Base-by-base conservation (phyloP, 768 basidiomycete genomes). In the Agrocybe chaxingu region DNA sequence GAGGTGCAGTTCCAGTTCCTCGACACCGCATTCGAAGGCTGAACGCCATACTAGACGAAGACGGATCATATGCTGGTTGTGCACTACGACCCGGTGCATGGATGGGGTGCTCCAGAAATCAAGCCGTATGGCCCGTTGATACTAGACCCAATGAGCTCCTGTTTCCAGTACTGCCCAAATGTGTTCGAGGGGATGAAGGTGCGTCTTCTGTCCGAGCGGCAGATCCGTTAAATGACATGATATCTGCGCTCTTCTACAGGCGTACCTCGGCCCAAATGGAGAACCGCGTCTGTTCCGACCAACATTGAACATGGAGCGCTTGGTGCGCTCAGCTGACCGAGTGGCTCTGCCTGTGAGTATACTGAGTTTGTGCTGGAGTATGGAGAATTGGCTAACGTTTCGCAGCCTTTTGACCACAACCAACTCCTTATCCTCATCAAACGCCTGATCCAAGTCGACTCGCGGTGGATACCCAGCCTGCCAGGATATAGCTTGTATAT, bases 171-270 rank as follows among this genome's bases (percentile, higher is more conserved):
- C 68, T 87, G 87, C 7, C 84, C 90, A 32, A 79, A 83, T 54
- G 80, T 86, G 11, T 94, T 97, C 60, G 93, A 97, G 66, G 91
- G 94, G 7, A 84, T 96, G 81, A 96, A 79, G 72, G 77, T 72
- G 13, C 9, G 68, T 53, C 9, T 24, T 1, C 36, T 42, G 35
- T 24, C 34, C 30, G n/a, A 38, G 16, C 16, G 16, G 1, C 1
- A 16, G 16, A 16, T 16, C 16, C 16, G 16, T 16, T 16, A 16
- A 16, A 16, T 16, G 16, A 16, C 16, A 16, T 16, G 16, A 1
- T 16, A n/a, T 3, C 3, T 10, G 19, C 3, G 8, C 35, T 19
- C 8, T 41, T 33, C 2, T 3, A 24, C 48, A 88, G 82, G 88
- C 89, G 0, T 89, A 87, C 64, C 51, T 80, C 1, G 84, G 81